Evolutionary conservation across 345 rosid species (phyloP).

Genomic region (Streptanthus diversifolius): DNA sequence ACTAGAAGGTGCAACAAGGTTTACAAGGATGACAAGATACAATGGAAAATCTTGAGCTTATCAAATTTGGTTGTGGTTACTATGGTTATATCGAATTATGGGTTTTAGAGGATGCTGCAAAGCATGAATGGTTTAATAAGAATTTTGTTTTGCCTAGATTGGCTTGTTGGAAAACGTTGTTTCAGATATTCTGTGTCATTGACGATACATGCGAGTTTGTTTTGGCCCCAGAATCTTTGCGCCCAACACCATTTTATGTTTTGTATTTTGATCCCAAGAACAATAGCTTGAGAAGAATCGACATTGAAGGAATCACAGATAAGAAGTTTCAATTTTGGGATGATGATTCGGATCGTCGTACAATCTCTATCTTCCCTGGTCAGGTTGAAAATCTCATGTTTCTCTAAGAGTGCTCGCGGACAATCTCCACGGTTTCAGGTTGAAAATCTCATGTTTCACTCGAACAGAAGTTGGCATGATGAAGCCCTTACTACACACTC

Average conservation of each 20-base stretch:
- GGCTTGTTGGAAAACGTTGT: neutral
- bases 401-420: neutral
- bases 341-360: neutral
- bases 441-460: neutral
- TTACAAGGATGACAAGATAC: neutral
- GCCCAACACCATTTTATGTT: neutral
- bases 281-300: neutral
- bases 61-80: too few species aligned
- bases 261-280: slow-evolving; percentile 15
- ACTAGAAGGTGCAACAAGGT: neutral
- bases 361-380: neutral
- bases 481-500: neutral
- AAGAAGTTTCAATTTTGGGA: neutral
- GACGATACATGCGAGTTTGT: neutral
- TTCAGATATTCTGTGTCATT: neutral
- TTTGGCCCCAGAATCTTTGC: neutral
- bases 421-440: neutral
- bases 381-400: slow-evolving; percentile 21
- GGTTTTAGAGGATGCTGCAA: slow-evolving; percentile 1
- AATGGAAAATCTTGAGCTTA: neutral
- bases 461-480: neutral
- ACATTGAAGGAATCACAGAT: neutral
- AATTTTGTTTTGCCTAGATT: neutral
- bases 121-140: neutral
- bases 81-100: neutral